Evolutionary conservation across 306 rosid genomes (phyloP).

Genomic region (Gleditsia sinensis): DNA sequence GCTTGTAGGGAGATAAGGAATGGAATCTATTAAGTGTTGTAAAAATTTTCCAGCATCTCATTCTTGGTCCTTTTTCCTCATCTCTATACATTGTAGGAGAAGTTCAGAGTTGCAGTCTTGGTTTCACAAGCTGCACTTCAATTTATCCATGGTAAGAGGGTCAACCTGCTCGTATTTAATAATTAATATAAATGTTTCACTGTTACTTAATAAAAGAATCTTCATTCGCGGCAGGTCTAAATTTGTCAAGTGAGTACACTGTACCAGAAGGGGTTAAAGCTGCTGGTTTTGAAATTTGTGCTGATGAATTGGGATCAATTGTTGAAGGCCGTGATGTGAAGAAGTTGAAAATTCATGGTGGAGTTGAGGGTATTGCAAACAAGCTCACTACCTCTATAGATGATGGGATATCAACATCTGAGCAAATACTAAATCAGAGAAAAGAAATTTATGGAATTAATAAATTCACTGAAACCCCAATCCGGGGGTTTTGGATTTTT

Average conservation of each 20-base stretch:
- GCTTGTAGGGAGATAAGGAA: conserved; percentile 1
- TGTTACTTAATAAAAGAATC: conserved; percentile 21
- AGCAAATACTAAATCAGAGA: conserved; percentile 61
- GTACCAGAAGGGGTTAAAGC: conserved; percentile 82
- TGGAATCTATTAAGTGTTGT: not conserved
- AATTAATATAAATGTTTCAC: not conserved
- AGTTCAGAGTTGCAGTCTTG: conserved; percentile 96
- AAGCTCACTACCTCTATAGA: conserved; percentile 64
- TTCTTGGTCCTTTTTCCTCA: not conserved
- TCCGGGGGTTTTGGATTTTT: conserved; percentile 74
- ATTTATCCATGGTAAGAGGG: conserved; percentile 79
- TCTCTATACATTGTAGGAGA: conserved; percentile 64
- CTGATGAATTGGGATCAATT: conserved; percentile 77
- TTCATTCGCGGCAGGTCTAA: conserved; percentile 59
- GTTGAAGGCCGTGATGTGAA: conserved; percentile 90
- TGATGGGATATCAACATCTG: conserved; percentile 75
- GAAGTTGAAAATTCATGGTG: conserved; percentile 77
- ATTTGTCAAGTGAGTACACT: conserved; percentile 64
- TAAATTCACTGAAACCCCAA: conserved; percentile 82
- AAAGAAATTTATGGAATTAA: conserved; percentile 80
- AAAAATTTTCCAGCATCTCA: not conserved
- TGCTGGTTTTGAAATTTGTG: conserved; percentile 86
- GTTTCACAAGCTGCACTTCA: conserved; percentile 99
- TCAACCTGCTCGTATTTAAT: conserved; percentile 13
- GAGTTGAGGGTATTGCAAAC: conserved; percentile 62